A percentile compares a stretch with the other conserved stretches of the same genome.
Evolutionary conservation across 768 basidiomycete species (phyloP).

Genomic region (Boletus tomentosulus): DNA sequence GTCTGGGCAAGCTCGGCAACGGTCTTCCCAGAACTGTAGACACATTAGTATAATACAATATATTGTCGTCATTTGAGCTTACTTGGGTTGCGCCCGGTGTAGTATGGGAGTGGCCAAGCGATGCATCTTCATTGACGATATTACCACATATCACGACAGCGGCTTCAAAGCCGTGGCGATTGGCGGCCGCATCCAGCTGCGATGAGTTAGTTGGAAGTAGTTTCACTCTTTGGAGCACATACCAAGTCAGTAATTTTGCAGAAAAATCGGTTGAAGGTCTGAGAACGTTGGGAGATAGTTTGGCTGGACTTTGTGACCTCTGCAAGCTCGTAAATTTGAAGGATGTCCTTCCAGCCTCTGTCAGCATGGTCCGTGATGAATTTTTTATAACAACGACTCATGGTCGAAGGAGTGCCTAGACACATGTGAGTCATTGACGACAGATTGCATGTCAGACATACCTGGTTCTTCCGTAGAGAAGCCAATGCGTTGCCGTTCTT

Average conservation of each 20-base stretch:
- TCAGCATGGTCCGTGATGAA: too few relatives aligned
- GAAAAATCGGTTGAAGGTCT: background rate
- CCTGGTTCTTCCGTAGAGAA: background rate
- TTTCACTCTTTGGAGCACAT: too few relatives aligned
- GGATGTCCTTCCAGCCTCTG: background rate
- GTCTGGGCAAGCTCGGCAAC: too few relatives aligned
- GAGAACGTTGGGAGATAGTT: background rate
- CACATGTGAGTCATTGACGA: background rate
- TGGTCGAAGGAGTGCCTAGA: background rate
- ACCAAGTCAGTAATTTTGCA: too few relatives aligned
- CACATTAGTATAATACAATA: too few relatives aligned
- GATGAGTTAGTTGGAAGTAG: too few relatives aligned
- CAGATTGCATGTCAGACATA: background rate
- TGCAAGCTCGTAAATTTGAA: background rate
- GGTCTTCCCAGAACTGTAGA: too few relatives aligned
- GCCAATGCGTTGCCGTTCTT: background rate
- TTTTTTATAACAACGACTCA: background rate
- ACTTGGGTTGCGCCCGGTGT: background rate
- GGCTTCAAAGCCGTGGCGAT: background rate
- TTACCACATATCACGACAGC: background rate
- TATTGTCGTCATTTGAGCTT: too few relatives aligned
- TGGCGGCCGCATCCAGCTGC: background rate
- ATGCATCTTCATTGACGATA: slow-evolving; percentile 1
- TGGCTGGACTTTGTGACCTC: background rate
- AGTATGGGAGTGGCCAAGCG: background rate